A percentile compares a stretch with the other conserved stretches of the same genome.
Conservation (phyloP, 306 rosid species). For the Casuarina glauca region DNA sequence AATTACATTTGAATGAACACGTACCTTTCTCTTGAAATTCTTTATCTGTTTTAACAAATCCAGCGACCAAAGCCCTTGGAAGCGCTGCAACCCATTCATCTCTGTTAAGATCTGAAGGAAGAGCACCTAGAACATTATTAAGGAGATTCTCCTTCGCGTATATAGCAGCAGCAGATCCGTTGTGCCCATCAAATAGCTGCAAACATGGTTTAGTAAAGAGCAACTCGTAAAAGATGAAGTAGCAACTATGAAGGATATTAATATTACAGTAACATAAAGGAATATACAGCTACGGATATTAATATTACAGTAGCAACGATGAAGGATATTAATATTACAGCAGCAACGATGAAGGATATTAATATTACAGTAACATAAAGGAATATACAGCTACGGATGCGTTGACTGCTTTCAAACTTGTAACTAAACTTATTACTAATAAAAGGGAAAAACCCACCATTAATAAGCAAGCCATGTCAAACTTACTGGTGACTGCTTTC, state of each 20-base stretch:
- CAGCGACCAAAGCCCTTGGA: conserved; percentile 98
- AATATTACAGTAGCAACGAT: background rate
- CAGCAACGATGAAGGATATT: background rate
- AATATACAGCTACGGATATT: background rate
- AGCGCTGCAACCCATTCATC: conserved; percentile 96
- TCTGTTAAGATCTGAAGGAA: conserved; percentile 89
- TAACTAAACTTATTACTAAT: background rate
- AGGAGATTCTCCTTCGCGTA: conserved; percentile 93
- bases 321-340: background rate
- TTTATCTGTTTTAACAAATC: conserved; percentile 96
- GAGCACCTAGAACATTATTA: conserved; percentile 69
- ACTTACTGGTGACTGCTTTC: background rate
- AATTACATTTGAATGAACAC: conserved; percentile 16
- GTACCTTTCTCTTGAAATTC: conserved; percentile 80
- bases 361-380: conserved; percentile 5
- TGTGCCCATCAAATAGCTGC: conserved; percentile 99
- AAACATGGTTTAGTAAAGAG: conserved; percentile 38
- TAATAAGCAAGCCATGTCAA: conserved; percentile 1
- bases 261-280: conserved; percentile 10
- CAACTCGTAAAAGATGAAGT: conserved; percentile 8
- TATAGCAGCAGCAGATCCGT: conserved; percentile 97
- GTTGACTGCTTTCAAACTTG: background rate
- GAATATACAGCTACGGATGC: conserved; percentile 4
- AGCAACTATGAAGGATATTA: conserved; percentile 14
- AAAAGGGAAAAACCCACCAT: conserved; percentile 3